Evolutionary conservation across 1,139 yeast species (phyloP).

Genomic region (Geotrichum macrosporum): DNA sequence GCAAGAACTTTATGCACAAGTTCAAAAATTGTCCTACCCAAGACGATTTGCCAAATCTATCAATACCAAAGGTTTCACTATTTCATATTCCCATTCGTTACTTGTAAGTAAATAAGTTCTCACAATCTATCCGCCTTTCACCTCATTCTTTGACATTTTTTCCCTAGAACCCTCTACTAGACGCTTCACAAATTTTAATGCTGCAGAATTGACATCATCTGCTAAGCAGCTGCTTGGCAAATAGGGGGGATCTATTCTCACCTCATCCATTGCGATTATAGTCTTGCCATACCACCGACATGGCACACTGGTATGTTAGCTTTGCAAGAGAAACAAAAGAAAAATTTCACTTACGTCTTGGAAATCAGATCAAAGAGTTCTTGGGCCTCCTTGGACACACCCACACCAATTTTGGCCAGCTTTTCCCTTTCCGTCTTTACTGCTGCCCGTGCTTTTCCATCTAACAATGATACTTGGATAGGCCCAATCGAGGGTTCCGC

Average conservation of each 20-base stretch:
- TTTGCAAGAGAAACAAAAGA: constrained; percentile 8
- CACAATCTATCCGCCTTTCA: constrained; percentile 56
- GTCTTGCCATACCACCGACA: constrained; percentile 47
- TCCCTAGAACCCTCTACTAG: constrained; percentile 57
- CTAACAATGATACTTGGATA: constrained; percentile 31
- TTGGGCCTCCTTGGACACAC: constrained; percentile 47
- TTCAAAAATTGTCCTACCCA: no score
- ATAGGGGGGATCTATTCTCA: constrained; percentile 51
- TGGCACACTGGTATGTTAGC: constrained; percentile 40
- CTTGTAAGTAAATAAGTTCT: neutral
- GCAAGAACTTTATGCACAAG: no score
- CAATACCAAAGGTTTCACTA: no score
- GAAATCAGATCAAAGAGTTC: constrained; percentile 48
- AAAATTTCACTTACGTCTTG: constrained; percentile 36
- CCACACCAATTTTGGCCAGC: constrained; percentile 37
- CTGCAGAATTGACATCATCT: constrained; percentile 39
- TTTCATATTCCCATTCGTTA: no score
- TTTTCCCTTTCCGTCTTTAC: constrained; percentile 28
- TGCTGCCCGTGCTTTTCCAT: constrained; percentile 28
- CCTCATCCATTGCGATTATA: constrained; percentile 52
- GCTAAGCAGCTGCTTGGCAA: constrained; percentile 40
- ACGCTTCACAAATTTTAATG: constrained; percentile 48
- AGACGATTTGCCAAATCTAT: no score
- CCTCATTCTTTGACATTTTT: constrained; percentile 45
- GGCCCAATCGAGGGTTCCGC: constrained; percentile 33